phyloP scores from a whole-genome alignment of 1,139 yeast genomes.

The Candida tetrigidarum region DNA sequence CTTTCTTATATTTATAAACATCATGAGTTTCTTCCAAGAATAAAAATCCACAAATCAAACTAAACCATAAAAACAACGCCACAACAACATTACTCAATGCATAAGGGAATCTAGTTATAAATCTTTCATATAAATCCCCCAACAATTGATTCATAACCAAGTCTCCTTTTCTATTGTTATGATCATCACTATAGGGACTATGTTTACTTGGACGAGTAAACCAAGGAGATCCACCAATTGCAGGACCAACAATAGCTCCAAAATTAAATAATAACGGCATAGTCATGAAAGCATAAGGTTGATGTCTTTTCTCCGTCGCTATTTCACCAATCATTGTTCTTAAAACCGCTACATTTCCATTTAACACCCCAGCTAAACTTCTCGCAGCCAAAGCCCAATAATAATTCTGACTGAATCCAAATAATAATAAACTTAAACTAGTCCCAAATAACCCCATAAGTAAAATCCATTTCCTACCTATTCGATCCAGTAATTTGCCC shows the following conservation, averaged over 20 bases:
- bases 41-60: constrained; percentile 47
- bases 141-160: constrained; percentile 10
- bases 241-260: constrained; percentile 48
- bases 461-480: constrained; percentile 64
- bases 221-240: constrained; percentile 51
- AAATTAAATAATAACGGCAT: constrained; percentile 63
- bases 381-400: constrained; percentile 57
- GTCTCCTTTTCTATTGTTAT: constrained; percentile 8
- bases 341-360: constrained; percentile 65
- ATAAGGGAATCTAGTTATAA: constrained; percentile 54
- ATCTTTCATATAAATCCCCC: constrained; percentile 23
- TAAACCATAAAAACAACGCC: constrained; percentile 42
- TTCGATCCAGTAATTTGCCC: constrained; percentile 57
- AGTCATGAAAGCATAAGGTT: constrained; percentile 62
- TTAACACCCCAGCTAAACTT: constrained; percentile 56
- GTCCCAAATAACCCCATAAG: constrained; percentile 57
- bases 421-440: constrained; percentile 46
- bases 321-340: constrained; percentile 66
- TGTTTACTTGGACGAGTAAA: constrained; percentile 32
- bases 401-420: constrained; percentile 57
- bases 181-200: constrained; percentile 13
- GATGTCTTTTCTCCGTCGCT: constrained; percentile 58
- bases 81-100: constrained; percentile 64
- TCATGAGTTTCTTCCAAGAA: constrained; percentile 68
- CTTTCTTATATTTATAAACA: constrained; percentile 42